These are phyloP conservation scores for Podila epicladia DNA, from an alignment of 192 early-diverging fungal species.

Conservation along the genomic window DNA sequence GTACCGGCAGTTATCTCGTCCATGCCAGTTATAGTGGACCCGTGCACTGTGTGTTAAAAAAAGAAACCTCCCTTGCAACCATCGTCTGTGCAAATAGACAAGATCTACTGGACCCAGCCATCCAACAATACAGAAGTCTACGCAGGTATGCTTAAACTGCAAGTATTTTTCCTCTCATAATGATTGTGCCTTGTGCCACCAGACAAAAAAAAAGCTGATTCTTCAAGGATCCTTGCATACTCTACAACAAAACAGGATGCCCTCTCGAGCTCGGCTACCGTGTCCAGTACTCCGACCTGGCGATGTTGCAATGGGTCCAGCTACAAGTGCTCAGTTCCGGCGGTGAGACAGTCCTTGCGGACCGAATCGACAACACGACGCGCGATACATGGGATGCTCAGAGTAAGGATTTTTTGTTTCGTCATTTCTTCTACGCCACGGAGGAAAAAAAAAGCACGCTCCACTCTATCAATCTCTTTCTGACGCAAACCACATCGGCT, in stretches of 20 bases:
- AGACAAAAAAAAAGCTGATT: not conserved
- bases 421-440: too few species aligned
- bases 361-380: slow-evolving; percentile 30
- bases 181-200: not conserved
- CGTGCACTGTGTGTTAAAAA: too few species aligned
- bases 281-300: slow-evolving; percentile 43
- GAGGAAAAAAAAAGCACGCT: too few species aligned
- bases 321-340: slow-evolving; percentile 12
- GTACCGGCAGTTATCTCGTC: too few species aligned
- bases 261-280: slow-evolving; percentile 26
- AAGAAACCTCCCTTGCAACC: not conserved
- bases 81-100: slow-evolving; percentile 8
- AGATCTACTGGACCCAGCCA: slow-evolving; percentile 18
- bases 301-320: slow-evolving; percentile 34
- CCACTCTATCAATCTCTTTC: too few species aligned
- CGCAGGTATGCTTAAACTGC: slow-evolving; percentile 3
- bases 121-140: slow-evolving; percentile 7
- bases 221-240: not conserved
- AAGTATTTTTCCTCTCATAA: not conserved
- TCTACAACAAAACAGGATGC: slow-evolving; percentile 9
- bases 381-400: slow-evolving; percentile 27
- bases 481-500: too few species aligned
- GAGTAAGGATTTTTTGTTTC: not conserved
- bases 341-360: slow-evolving; percentile 7
- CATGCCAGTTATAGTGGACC: too few species aligned